Base-by-base conservation (phyloP, 306 rosid genomes). In the Chamaecrista fasciculata region DNA sequence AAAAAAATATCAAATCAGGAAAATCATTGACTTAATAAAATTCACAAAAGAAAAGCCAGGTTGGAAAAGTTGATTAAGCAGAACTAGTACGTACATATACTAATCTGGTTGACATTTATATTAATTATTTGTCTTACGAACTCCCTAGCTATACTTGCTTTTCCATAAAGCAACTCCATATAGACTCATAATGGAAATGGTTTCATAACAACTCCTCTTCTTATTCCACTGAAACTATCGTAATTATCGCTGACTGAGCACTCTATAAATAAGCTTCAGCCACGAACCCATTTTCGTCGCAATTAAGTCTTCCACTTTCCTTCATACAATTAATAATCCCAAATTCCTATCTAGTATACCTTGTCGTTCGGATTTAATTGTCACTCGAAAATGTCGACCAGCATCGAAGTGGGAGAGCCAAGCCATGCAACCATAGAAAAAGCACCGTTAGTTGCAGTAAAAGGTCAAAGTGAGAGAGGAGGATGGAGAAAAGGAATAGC, bases 401-500 rank as follows among this genome's bases (percentile, higher is more conserved):
- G 75, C 39, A 67, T 88, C 72, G 88, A 90, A 16, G 76, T 90
- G 5, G 75, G 79, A 14, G 86, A 85, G 66, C 76, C 84, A 26
- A 81, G 86, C 74, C 49, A 83, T 21, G 61, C 51, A 12, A 65
- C 71, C 5, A 76, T 78, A 53, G 80, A 66, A 24, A 91, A 86
- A 77, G 77, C 62, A 18, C 24, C 66, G n/a, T n/a, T n/a, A n/a
- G n/a, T n/a, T 24, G 0, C 72, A 29, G 21, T 61, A 62, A 58
- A 16, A 42, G 29, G 71, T 0, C 50, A 64, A n/a, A 66, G 55
- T 72, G 65, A 51, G 25, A 85, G 85, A 50, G 90, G 96, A 63
- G 90, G 96, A 63, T 71, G 66, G 90, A 82, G 73, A 62, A 86
- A 81, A 67, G 98, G 97, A 47, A 25, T 82, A 4, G 84, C 85